Conservation (phyloP, 2,329 filamentous ascomycete species). For the Trichophyton benhamiae region DNA sequence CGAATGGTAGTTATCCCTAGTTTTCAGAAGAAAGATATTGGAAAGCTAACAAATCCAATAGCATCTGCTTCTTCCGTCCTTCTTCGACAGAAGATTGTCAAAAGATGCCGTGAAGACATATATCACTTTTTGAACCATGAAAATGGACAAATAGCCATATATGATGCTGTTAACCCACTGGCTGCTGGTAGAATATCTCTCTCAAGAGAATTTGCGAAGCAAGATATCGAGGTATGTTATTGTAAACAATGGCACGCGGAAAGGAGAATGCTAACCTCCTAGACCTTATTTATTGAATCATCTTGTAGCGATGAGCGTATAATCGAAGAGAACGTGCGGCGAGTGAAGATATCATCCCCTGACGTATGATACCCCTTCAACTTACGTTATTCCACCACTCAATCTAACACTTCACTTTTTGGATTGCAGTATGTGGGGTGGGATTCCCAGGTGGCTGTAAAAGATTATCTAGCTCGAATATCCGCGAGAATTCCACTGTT, state of each 20-base stretch:
- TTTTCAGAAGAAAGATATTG: neutral
- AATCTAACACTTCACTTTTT: constrained; percentile 1
- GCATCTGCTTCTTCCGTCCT: constrained; percentile 83
- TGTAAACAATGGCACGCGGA: neutral
- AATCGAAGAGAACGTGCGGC: constrained; percentile 89
- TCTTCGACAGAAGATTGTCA: constrained; percentile 88
- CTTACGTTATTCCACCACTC: neutral
- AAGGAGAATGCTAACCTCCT: constrained; percentile 9
- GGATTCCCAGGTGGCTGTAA: constrained; percentile 82
- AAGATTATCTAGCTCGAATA: constrained; percentile 81
- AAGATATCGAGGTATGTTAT: constrained; percentile 65
- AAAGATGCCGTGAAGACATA: constrained; percentile 94
- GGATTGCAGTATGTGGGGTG: constrained; percentile 64
- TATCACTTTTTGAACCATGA: constrained; percentile 94
- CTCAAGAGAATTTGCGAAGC: constrained; percentile 94
- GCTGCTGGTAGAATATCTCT: constrained; percentile 68
- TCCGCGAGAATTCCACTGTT: constrained; percentile 88
- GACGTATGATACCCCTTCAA: constrained; percentile 50
- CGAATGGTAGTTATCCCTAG: constrained; percentile 48
- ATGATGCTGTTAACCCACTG: constrained; percentile 92
- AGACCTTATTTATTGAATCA: constrained; percentile 95
- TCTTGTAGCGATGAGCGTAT: constrained; percentile 88
- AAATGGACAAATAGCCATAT: constrained; percentile 96
- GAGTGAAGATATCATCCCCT: constrained; percentile 94
- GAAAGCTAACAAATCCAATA: constrained; percentile 12